Evolutionary conservation across 306 rosid species (phyloP), one percentile per base, ranked within the genome.

Genomic region (Crataegus laevigata): DNA sequence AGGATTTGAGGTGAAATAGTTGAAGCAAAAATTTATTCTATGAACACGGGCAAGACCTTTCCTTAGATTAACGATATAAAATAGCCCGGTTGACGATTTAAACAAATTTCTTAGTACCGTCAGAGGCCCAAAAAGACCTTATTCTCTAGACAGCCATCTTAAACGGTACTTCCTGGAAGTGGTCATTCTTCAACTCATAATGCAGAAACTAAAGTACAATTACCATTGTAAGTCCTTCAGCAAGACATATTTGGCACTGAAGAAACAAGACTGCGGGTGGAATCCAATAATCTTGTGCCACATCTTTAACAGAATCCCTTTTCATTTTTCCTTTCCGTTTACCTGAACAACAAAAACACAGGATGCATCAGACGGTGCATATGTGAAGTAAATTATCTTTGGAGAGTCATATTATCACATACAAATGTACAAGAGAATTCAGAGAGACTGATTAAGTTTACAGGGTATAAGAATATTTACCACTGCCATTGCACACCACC

Each of bases 151-250:
- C 54, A 42, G n/a, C 58, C 54, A 38, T 59, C 63, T 61, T 9
- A 54, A 69, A 52, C 40, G 30, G 73, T 51, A 62, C 54, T 75
- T 72, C 77, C 75, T 11, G 74, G 68, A 66, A 62, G 77, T 73
- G 74, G 69, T 67, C 14, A 14, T 36, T 69, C 69, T 76, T 72
- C 54, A 64, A 6, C 63, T 58, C 68, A 54, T 38, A 19, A 45
- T 11, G 30, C 57, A 61, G 71, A 78, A 66, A 67, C 19, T 67
- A 81, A 77, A 79, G 52, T 75, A 75, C 64, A 69, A 74, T 84
- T 91, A 94, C 98, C 97, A 80, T 91, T 81, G 91, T 76, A 52
- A 94, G 88, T 76, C 97, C 97, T 83, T 94, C 96, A 69, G 96
- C 97, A 2, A 94, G 87, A 82, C 88, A 94, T 66, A 91, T 87